Evolutionary conservation across 1,284 basidiomycete species (phyloP).

Genomic region (Rhodotorula mucilaginosa): DNA sequence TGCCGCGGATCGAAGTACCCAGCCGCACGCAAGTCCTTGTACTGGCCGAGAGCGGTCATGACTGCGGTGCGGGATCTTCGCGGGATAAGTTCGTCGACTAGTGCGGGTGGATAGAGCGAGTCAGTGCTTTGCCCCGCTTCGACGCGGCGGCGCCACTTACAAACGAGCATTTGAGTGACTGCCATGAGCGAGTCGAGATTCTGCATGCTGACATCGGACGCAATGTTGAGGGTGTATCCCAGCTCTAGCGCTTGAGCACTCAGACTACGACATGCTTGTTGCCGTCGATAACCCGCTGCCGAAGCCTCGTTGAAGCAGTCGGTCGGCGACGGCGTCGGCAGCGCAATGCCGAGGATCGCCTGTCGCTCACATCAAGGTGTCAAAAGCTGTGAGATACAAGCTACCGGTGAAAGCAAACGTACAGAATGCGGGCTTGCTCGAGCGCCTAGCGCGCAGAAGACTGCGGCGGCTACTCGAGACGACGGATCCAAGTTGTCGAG

Average conservation of each 20-base stretch:
- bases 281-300: conserved; percentile 19
- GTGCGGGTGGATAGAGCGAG: not conserved
- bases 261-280: conserved; percentile 21
- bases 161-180: conserved; percentile 19
- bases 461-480: conserved; percentile 19
- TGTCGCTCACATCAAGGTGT: not conserved
- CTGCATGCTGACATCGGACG: conserved; percentile 3
- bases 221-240: conserved; percentile 10
- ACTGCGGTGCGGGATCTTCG: conserved; percentile 12
- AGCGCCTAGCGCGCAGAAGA: conserved; percentile 31
- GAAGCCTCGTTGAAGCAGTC: conserved; percentile 5
- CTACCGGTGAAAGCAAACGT: not conserved
- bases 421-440: conserved; percentile 32
- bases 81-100: conserved; percentile 29
- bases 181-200: conserved; percentile 28
- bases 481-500: conserved; percentile 9
- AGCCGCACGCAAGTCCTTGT: conserved; percentile 20
- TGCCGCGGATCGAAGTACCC: not conserved
- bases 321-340: not conserved
- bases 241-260: conserved; percentile 18
- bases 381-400: not conserved
- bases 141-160: not conserved
- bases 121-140: not conserved
- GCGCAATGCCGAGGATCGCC: conserved; percentile 26
- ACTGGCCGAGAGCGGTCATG: conserved; percentile 14